Conservation (phyloP, 345 rosid species). For the Streptanthus diversifolius region DNA sequence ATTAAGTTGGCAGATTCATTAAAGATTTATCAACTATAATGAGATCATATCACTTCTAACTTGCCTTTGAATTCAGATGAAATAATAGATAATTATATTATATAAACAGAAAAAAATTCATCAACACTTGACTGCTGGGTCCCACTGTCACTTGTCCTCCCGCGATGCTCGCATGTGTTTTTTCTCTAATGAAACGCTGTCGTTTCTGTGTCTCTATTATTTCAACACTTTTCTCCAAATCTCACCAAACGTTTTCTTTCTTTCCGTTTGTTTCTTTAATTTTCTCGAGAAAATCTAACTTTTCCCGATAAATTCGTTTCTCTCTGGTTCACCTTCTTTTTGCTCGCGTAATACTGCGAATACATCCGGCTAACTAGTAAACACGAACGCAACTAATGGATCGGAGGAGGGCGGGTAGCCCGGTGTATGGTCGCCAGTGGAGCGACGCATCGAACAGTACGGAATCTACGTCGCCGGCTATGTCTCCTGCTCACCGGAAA, state of each 20-base stretch:
- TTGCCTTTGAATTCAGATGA: slow-evolving; percentile 23
- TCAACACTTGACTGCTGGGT: slow-evolving; percentile 17
- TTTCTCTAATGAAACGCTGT: slow-evolving; percentile 22
- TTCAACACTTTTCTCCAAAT: slow-evolving; percentile 23
- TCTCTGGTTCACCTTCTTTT: neutral
- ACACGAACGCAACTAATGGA: slow-evolving; percentile 49
- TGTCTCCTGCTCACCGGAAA: slow-evolving; percentile 85
- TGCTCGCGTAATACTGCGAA: neutral
- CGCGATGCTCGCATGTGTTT: slow-evolving; percentile 28
- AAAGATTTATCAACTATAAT: too few species aligned
- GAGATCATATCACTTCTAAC: neutral
- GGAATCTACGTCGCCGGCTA: slow-evolving; percentile 79
- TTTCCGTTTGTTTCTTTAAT: neutral
- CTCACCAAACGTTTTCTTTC: slow-evolving; percentile 20
- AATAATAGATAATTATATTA: neutral
- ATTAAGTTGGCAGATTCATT: too few species aligned
- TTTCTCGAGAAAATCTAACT: slow-evolving; percentile 25
- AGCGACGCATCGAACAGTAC: slow-evolving; percentile 81
- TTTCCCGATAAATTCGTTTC: slow-evolving; percentile 19
- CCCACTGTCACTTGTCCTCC: slow-evolving; percentile 19
- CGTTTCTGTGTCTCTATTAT: slow-evolving; percentile 4
- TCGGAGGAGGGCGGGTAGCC: slow-evolving; percentile 82
- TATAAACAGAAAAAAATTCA: neutral
- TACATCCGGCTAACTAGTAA: neutral
- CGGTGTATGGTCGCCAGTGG: slow-evolving; percentile 85